phyloP scores from a whole-genome alignment of 371 early-diverging fungal genomes.

The Apophysomyces elegans region DNA sequence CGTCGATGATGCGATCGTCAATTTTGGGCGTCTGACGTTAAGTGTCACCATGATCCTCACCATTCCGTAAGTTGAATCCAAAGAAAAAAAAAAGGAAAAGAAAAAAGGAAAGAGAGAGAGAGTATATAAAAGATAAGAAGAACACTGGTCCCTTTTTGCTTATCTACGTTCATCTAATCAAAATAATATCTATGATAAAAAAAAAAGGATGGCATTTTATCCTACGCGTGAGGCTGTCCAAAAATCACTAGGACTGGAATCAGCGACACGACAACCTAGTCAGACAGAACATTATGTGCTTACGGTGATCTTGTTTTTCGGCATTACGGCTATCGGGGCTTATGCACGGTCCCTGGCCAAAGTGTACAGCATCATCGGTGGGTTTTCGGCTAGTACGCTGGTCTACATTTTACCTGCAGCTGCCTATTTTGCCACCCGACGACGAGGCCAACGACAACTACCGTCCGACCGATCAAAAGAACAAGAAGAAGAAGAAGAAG shows the following conservation, averaged over 20 bases:
- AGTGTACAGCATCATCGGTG: conserved; percentile 51
- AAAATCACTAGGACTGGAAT: conserved; percentile 46
- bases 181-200: conserved; percentile 2
- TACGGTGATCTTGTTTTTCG: conserved; percentile 38
- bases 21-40: conserved; percentile 54
- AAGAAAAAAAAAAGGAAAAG: background rate
- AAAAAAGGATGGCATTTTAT: conserved; percentile 38
- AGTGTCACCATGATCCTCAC: conserved; percentile 61
- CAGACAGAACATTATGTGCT: conserved; percentile 39
- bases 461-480: no score
- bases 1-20: conserved; percentile 51
- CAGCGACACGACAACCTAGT: conserved; percentile 30
- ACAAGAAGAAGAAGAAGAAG: no score
- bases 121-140: no score
- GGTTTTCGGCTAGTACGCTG: conserved; percentile 47
- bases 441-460: no score
- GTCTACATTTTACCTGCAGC: conserved; percentile 50
- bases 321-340: conserved; percentile 37
- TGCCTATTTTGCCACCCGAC: conserved; percentile 36
- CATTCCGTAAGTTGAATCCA: conserved; percentile 43
- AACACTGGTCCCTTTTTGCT: no score
- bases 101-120: no score
- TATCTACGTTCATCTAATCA: no score
- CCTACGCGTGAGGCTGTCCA: conserved; percentile 52
- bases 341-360: conserved; percentile 42